A percentile compares a stretch with the other conserved stretches of the same genome.
phyloP scores from a whole-genome alignment of 1,284 basidiomycete species.

The Apiotrichum domesticum region DNA sequence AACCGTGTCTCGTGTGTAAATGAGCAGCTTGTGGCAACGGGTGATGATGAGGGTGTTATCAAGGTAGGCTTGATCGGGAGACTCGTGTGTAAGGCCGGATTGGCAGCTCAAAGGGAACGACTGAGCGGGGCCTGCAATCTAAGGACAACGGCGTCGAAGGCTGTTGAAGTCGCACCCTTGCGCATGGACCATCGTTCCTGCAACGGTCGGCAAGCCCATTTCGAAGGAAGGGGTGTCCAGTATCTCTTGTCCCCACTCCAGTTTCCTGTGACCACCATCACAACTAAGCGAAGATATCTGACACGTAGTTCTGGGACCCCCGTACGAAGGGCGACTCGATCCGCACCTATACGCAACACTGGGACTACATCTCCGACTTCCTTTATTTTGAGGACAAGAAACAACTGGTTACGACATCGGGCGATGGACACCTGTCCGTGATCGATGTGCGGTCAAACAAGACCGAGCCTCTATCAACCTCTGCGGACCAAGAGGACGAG shows the following conservation, averaged over 20 bases:
- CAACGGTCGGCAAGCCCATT: no score
- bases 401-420: constrained; percentile 81
- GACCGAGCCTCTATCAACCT: constrained; percentile 64
- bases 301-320: constrained; percentile 75
- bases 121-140: no score
- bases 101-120: no score
- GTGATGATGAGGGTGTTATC: constrained; percentile 89
- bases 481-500: constrained; percentile 95
- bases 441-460: constrained; percentile 80
- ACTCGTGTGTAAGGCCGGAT: no score
- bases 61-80: constrained; percentile 55
- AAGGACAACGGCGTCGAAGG: no score
- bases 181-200: no score
- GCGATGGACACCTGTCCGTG: constrained; percentile 84
- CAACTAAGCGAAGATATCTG: no score
- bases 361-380: constrained; percentile 93
- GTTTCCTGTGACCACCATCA: no score
- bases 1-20: constrained; percentile 70
- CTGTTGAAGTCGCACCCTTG: no score
- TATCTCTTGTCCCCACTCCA: no score
- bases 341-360: constrained; percentile 75
- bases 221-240: no score
- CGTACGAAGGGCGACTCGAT: constrained; percentile 57
- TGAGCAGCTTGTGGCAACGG: constrained; percentile 68
- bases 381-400: constrained; percentile 77